Conservation (phyloP, 2,329 filamentous ascomycete genomes). For the Penicillium sp. region DNA sequence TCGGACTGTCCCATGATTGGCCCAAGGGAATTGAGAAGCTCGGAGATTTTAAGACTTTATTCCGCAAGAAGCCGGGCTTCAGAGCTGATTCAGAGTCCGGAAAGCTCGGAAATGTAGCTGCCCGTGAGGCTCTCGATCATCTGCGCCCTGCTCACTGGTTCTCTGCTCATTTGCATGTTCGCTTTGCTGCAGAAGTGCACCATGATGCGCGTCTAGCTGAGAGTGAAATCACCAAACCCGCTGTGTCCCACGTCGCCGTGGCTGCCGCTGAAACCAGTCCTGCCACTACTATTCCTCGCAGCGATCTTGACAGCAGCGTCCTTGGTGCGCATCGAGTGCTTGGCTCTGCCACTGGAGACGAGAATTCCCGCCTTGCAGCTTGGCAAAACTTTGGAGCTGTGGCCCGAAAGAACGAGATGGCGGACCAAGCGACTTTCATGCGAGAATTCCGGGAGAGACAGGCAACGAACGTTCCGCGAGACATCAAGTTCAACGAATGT, state of each 20-base stretch:
- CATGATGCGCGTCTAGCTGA: slow-evolving; percentile 31
- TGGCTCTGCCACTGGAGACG: slow-evolving; percentile 3
- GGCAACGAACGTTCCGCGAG: background rate
- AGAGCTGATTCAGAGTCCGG: slow-evolving; percentile 72
- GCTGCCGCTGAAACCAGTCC: background rate
- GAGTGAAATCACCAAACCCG: background rate
- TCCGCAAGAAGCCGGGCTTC: slow-evolving; percentile 72
- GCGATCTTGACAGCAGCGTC: background rate
- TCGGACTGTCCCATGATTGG: slow-evolving; percentile 96
- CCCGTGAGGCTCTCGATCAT: slow-evolving; percentile 75
- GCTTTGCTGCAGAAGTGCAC: slow-evolving; percentile 67
- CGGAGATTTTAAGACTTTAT: slow-evolving; percentile 69
- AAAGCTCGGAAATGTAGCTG: slow-evolving; percentile 75
- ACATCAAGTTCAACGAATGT: background rate
- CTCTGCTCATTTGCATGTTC: slow-evolving; percentile 87
- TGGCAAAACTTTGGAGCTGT: slow-evolving; percentile 42
- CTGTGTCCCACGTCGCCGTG: background rate
- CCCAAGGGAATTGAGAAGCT: slow-evolving; percentile 76
- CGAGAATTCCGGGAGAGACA: background rate
- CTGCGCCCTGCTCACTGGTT: slow-evolving; percentile 88
- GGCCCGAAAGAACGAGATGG: slow-evolving; percentile 20
- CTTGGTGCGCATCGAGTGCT: background rate
- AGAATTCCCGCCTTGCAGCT: slow-evolving; percentile 29
- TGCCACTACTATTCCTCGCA: background rate
- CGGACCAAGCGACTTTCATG: background rate